These are phyloP conservation scores for Davidsoniella virescens DNA, from an alignment of 2,329 filamentous ascomycete genomes.

Conservation along the genomic window DNA sequence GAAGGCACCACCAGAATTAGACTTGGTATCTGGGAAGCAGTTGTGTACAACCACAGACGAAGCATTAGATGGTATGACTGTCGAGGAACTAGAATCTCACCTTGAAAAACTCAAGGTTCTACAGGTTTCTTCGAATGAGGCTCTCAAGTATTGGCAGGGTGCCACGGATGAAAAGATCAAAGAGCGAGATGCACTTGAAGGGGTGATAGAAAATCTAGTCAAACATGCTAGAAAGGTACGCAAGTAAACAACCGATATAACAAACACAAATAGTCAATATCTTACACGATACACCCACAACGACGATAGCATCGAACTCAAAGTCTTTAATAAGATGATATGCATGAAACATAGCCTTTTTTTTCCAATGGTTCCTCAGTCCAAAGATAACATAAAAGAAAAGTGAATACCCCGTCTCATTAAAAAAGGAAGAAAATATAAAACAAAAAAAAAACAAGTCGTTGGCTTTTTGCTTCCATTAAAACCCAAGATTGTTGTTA, in stretches of 20 bases:
- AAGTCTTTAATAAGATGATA: too few relatives aligned
- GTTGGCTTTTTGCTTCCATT: too few relatives aligned
- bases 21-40: conserved; percentile 62
- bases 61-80: conserved; percentile 63
- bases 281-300: too few relatives aligned
- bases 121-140: conserved; percentile 54
- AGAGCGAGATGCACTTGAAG: conserved; percentile 87
- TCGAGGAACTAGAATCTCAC: conserved; percentile 58
- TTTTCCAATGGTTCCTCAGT: too few relatives aligned
- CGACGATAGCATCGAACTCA: too few relatives aligned
- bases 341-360: too few relatives aligned
- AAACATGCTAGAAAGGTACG: conserved; percentile 76
- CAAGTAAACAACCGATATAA: conserved; percentile 34
- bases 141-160: conserved; percentile 79
- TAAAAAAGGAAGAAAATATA: neutral
- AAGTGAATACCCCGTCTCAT: conserved; percentile 3
- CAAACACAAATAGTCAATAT: too few relatives aligned
- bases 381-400: too few relatives aligned
- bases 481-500: neutral
- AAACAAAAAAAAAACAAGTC: neutral
- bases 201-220: conserved; percentile 90
- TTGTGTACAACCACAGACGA: conserved; percentile 73
- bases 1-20: conserved; percentile 56
- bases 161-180: conserved; percentile 71
- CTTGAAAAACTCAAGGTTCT: conserved; percentile 51